Base-by-base conservation (phyloP, 108 stramenopile species). In the Stephanodiscus minutulus region DNA sequence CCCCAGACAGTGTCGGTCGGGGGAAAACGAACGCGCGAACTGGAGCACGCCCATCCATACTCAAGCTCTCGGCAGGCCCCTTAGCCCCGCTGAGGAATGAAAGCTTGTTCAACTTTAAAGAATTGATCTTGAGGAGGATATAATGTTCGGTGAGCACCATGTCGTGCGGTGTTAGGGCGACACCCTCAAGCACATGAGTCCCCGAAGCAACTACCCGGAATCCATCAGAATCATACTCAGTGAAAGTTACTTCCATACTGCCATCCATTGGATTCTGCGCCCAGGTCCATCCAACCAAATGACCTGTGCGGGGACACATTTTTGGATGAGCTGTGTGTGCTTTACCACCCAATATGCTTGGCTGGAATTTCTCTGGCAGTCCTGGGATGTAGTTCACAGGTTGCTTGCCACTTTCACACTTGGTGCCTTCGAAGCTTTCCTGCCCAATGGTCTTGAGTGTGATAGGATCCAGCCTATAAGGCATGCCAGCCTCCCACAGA, bases 221-320 rank as follows among this genome's bases (percentile, higher is more conserved):
- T 17, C 75, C 74, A 13, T 83, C 54, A 1, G 70, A 33, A 27
- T 67, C 35, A 76, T 82, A 88, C 64, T 88, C 87, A 20, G 81
- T 85, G 47, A 88, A 73, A 7, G 87, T 88, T 1, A 81, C 65
- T 29, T 78, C 74, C 55, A 85, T 55, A 66, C 58, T 54, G 13
- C 31, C 56, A 31, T 68, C 72, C 9, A 28, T 27, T 0, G 83
- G 28, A 13, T 77, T 33, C 29, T 79, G 77, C 1, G 79, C 57
- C 83, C 83, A 88, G 29, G 80, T 77, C 87, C 87, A 88, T 11
- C 80, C 83, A 2, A 87, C 83, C 24, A 87, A 58, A 58, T 85
- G 71, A 18, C 82, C 82, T 1, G 82, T 86, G 20, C 61, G 28
- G 0, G 86, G 83, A 70, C 86, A 87, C 25, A 66, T 20, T 10